A percentile compares a stretch with the other conserved stretches of the same genome.
Conservation (phyloP, 352 stramenopile species). For the Phytopythium vexans region DNA sequence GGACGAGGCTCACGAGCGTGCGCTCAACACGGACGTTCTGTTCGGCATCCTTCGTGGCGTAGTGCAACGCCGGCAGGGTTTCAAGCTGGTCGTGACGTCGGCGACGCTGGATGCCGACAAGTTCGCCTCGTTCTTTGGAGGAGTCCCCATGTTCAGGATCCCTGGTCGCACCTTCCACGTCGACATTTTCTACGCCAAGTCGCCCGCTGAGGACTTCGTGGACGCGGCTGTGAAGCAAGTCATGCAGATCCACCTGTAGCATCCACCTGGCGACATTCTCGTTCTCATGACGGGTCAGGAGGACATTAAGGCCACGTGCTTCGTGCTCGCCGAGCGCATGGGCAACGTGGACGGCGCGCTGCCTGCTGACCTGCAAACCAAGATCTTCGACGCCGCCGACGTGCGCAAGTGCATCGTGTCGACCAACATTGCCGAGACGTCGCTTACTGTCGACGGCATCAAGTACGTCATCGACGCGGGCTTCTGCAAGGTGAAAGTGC, state of each 20-base stretch:
- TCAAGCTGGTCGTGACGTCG: too few relatives aligned
- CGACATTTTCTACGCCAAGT: too few relatives aligned
- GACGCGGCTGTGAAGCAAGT: too few relatives aligned
- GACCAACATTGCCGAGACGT: conserved; percentile 98
- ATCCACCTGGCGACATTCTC: conserved; percentile 96
- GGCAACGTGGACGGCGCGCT: conserved; percentile 88
- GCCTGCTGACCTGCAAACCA: conserved; percentile 96
- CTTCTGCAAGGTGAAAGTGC: conserved; percentile 99
- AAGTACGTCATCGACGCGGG: conserved; percentile 98
- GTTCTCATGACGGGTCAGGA: conserved; percentile 99
- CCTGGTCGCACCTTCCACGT: too few relatives aligned
- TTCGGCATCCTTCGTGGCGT: too few relatives aligned
- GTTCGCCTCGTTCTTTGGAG: too few relatives aligned
- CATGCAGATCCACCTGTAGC: conserved; percentile 97
- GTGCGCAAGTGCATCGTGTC: conserved; percentile 97
- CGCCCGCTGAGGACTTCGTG: too few relatives aligned
- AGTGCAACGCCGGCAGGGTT: too few relatives aligned
- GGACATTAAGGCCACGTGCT: conserved; percentile 97
- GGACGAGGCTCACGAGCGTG: too few relatives aligned
- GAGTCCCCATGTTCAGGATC: too few relatives aligned
- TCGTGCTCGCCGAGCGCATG: conserved; percentile 94
- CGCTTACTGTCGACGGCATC: conserved; percentile 95
- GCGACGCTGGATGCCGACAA: too few relatives aligned
- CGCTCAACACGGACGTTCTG: too few relatives aligned
- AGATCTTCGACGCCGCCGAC: conserved; percentile 96